Evolutionary conservation across 805 yeast genomes (phyloP), one percentile per base, ranked within the genome.

Genomic region (Candida parachauliodes): DNA sequence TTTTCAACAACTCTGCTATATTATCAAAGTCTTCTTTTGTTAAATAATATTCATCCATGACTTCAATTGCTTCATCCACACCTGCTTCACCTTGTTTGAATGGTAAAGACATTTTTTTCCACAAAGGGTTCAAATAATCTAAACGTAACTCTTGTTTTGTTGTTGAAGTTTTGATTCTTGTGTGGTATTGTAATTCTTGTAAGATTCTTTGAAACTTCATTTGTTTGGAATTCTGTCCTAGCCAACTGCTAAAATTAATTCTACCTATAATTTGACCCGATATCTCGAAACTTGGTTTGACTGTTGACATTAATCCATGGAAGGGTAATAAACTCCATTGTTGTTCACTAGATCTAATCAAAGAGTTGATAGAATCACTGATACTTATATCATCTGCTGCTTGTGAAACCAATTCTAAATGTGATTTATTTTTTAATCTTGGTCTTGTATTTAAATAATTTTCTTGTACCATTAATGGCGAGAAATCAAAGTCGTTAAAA

Each of bases 391-490:
- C 76, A 48, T 88, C 88, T 0, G 98, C 87, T 0, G 98, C 98
- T 20, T 69, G 63, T 1, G 87, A 83, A 1, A 83, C 79, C 12
- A 79, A 65, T 45, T 74, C 69, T 41, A 91, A 60, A 46, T 80
- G 86, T 8, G 73, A 67, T n/a, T 74, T 46, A 40, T 65, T 53
- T 12, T 67, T 61, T 19, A 60, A 59, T 6, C 68, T 43, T 1
- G 95, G 96, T 28, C 65, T 65, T 0, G 94, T 81, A 24, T 62
- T 63, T 34, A 87, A 59, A 56, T 93, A 93, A 62, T 93, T 93
- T 57, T 93, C 98, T 55, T 91, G 97, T 37, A 93, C 76, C 98
- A 93, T 91, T 44, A 91, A 70, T 4, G 98, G 98, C 1, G 95
- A 81, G 56, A 93, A 83, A 54, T 88, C 96, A 61, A 87, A 85